A percentile compares a stretch with the other conserved stretches of the same genome.
Conservation (phyloP, 352 stramenopile species). For the Globisporangium carolinianum region DNA sequence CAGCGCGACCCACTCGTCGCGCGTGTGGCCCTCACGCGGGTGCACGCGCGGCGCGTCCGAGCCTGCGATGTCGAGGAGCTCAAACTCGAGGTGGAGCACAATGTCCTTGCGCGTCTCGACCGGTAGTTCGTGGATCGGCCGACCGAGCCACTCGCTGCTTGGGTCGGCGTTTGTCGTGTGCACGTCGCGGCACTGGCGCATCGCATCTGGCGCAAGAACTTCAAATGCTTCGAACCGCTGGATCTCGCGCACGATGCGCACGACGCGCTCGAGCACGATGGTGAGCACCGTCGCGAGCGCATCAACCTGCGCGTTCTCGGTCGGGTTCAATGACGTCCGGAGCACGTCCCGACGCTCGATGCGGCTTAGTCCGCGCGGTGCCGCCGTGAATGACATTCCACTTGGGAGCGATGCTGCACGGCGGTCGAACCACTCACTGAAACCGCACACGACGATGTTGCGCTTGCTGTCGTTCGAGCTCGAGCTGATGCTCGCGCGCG, state of each 20-base stretch:
- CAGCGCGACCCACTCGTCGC: constrained; percentile 48
- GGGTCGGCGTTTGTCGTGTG: constrained; percentile 41
- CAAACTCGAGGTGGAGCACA: constrained; percentile 53
- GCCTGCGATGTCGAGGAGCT: constrained; percentile 45
- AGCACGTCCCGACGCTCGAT: constrained; percentile 42
- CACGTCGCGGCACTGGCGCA: constrained; percentile 37
- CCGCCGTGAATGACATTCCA: constrained; percentile 3
- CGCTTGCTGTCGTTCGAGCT: not conserved
- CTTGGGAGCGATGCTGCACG: constrained; percentile 11
- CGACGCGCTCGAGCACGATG: constrained; percentile 46
- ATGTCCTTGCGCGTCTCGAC: constrained; percentile 49
- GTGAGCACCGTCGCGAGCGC: constrained; percentile 44
- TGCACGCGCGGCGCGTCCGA: constrained; percentile 16
- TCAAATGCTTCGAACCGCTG: constrained; percentile 59
- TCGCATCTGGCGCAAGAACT: constrained; percentile 32
- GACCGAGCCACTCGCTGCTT: constrained; percentile 45
- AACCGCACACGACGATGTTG: constrained; percentile 9
- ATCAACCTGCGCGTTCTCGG: constrained; percentile 56
- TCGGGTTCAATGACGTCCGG: constrained; percentile 41
- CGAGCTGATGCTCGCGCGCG: not conserved
- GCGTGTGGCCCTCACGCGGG: constrained; percentile 9
- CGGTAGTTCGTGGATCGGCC: constrained; percentile 46
- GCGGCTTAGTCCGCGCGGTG: constrained; percentile 20
- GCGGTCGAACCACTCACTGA: constrained; percentile 31
- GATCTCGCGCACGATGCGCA: constrained; percentile 48